These are phyloP conservation scores for Musa acuminata DNA, from an alignment of 176 grass and related monocot genomes.

Conservation along the genomic window DNA sequence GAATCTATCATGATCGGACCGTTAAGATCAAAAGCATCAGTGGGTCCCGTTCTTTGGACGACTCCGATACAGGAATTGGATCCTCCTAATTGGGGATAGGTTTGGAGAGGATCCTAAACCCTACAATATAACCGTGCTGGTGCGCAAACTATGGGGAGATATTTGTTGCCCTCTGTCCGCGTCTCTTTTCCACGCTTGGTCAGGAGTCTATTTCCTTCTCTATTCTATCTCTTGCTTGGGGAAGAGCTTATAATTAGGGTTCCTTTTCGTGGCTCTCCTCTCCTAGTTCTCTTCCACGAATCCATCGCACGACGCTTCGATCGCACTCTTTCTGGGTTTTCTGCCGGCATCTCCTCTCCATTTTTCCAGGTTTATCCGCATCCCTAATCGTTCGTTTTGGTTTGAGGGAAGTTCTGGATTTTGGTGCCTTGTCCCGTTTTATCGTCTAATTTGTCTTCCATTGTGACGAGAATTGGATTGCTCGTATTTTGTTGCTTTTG, in stretches of 20 bases:
- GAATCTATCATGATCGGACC: no score
- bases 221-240: neutral
- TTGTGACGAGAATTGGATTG: neutral
- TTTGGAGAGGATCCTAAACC: no score
- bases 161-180: neutral
- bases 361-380: neutral
- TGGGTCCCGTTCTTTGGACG: no score
- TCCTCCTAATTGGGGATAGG: no score
- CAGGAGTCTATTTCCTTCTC: neutral
- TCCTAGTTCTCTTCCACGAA: neutral
- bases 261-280: neutral
- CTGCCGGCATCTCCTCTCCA: neutral
- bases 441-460: neutral
- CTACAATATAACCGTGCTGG: no score
- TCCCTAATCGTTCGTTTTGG: neutral
- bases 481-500: neutral
- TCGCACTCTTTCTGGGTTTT: neutral
- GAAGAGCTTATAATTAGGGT: slow-evolving; percentile 3
- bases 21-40: no score
- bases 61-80: no score
- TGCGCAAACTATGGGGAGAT: neutral
- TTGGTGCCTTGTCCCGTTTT: neutral
- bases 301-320: neutral
- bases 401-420: neutral
- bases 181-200: neutral